Evolutionary conservation across 768 basidiomycete genomes (phyloP).

Genomic region (Suillus luteus): DNA sequence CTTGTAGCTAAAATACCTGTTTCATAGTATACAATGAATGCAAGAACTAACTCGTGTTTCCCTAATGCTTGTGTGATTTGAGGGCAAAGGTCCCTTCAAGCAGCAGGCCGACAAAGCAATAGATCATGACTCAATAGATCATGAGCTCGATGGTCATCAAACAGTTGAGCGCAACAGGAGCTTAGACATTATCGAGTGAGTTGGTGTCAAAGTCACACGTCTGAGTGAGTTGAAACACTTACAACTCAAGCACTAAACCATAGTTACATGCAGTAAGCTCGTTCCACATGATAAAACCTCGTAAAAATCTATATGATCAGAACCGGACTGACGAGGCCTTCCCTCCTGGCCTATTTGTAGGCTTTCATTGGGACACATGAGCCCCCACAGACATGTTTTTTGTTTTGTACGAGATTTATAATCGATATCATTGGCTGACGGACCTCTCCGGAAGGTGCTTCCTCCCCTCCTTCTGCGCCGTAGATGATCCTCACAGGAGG

Average conservation of each 20-base stretch:
- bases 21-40: background rate
- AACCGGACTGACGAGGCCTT: background rate
- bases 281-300: background rate
- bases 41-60: no score
- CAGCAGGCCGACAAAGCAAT: no score
- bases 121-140: no score
- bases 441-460: background rate
- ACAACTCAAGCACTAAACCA: background rate
- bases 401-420: background rate
- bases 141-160: no score
- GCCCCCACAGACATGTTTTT: background rate
- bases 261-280: background rate
- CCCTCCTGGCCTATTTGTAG: background rate
- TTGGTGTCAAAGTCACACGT: background rate
- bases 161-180: no score
- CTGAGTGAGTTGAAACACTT: background rate
- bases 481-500: background rate
- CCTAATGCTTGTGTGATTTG: no score
- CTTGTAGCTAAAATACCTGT: slow-evolving; percentile 11
- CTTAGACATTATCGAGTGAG: no score
- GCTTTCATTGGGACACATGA: background rate
- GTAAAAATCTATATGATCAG: background rate
- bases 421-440: background rate
- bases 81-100: no score
- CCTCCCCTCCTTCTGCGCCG: background rate